Evolutionary conservation across 2,329 filamentous ascomycete species (phyloP).

Genomic region (Didymella arachidicola): DNA sequence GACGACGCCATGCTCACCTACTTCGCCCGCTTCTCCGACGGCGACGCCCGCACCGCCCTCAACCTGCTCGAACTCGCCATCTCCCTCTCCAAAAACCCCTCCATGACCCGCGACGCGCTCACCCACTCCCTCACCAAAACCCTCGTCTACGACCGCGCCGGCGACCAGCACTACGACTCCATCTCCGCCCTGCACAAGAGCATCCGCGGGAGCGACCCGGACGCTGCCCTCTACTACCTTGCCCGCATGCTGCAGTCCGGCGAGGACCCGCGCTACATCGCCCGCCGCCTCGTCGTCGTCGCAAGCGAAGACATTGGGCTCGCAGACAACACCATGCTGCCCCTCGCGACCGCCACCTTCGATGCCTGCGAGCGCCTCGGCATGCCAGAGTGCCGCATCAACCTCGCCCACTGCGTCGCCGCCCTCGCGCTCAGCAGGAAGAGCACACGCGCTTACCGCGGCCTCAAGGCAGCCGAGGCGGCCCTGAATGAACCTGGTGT

Average conservation of each 20-base stretch:
- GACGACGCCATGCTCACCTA: conserved; percentile 81
- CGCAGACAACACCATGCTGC: conserved; percentile 83
- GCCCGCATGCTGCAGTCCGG: conserved; percentile 95
- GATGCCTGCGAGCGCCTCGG: conserved; percentile 91
- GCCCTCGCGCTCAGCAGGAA: conserved; percentile 84
- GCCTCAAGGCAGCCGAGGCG: conserved; percentile 78
- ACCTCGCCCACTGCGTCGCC: conserved; percentile 84
- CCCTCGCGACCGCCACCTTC: conserved; percentile 85
- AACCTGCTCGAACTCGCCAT: conserved; percentile 92
- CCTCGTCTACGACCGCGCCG: conserved; percentile 90
- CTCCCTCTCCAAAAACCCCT: conserved; percentile 70
- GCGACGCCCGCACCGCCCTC: conserved; percentile 89
- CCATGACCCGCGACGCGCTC: conserved; percentile 76
- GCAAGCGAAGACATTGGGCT: conserved; percentile 93
- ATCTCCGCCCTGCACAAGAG: conserved; percentile 98
- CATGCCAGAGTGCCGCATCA: conserved; percentile 93
- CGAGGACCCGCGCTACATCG: conserved; percentile 92
- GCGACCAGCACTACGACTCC: conserved; percentile 96
- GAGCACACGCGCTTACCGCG: conserved; percentile 85
- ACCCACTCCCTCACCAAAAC: conserved; percentile 88
- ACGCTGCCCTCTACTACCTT: conserved; percentile 93
- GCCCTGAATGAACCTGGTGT: conserved; percentile 84
- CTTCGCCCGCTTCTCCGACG: conserved; percentile 85
- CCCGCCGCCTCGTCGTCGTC: conserved; percentile 90
- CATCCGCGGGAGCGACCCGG: conserved; percentile 83